A percentile compares a stretch with the other conserved stretches of the same genome.
Conservation (phyloP, 495 filamentous ascomycete species). For the Choiromyces venosus region DNA sequence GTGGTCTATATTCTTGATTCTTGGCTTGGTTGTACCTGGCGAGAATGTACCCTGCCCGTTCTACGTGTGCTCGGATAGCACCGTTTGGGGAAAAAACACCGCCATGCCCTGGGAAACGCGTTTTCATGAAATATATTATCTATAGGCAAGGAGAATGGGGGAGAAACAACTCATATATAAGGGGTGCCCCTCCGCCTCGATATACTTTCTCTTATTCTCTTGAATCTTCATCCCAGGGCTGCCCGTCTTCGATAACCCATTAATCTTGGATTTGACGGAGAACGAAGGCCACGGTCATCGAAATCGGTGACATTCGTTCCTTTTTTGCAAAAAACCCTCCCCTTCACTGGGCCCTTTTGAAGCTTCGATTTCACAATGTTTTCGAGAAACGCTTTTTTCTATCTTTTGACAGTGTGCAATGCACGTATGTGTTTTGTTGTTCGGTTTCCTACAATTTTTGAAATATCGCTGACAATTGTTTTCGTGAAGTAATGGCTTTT, state of each 20-base stretch:
- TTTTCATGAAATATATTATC: not conserved
- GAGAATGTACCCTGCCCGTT: not conserved
- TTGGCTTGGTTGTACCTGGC: not conserved
- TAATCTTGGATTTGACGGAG: constrained; percentile 10
- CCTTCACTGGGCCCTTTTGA: constrained; percentile 11
- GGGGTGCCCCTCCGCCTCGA: constrained; percentile 1
- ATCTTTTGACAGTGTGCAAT: constrained; percentile 18
- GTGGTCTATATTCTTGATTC: not conserved
- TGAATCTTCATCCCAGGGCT: constrained; percentile 21
- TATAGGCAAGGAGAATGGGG: not conserved
- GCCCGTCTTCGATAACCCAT: constrained; percentile 19
- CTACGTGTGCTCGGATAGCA: constrained; percentile 14
- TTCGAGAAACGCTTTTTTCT: constrained; percentile 19
- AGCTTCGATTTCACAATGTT: constrained; percentile 21
- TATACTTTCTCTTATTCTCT: constrained; percentile 2
- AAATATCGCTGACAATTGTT: constrained; percentile 9
- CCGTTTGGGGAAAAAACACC: constrained; percentile 17
- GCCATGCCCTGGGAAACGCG: constrained; percentile 12
- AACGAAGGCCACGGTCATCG: constrained; percentile 10
- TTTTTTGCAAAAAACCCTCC: constrained; percentile 13
- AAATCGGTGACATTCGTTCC: constrained; percentile 26
- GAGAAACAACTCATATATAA: constrained; percentile 21
- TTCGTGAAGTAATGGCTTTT: constrained; percentile 14
- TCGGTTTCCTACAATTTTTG: not conserved
- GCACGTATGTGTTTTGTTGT: constrained; percentile 10